Percentiles rank a stretch among this genome's conserved stretches.
Conservation (phyloP, 106 monocot species). For the Cymbidium sinense region DNA sequence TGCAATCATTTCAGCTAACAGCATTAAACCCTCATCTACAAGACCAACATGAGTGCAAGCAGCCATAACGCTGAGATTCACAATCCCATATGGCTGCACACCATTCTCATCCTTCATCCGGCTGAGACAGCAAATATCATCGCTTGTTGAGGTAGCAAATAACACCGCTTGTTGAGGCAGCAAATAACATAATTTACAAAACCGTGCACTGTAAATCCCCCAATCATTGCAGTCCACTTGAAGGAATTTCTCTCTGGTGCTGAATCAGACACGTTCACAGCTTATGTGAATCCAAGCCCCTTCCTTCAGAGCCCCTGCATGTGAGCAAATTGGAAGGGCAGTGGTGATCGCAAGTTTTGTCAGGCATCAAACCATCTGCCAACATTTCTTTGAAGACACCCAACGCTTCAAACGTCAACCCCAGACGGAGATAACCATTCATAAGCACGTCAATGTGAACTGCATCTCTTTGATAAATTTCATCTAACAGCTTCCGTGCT, state of each 20-base stretch:
- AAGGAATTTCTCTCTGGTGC: slow-evolving; percentile 26
- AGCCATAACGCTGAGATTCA: slow-evolving; percentile 33
- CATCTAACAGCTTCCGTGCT: slow-evolving; percentile 44
- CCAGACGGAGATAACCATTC: slow-evolving; percentile 28
- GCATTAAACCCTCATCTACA: slow-evolving; percentile 35
- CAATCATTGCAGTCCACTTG: slow-evolving; percentile 48
- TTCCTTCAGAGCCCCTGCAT: slow-evolving; percentile 31
- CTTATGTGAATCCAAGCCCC: slow-evolving; percentile 50
- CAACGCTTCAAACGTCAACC: slow-evolving; percentile 17
- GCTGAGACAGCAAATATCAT: too few species aligned
- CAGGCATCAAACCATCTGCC: slow-evolving; percentile 6
- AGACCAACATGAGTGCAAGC: slow-evolving; percentile 52
- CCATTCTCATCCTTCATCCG: slow-evolving; percentile 42
- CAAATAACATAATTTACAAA: slow-evolving; percentile 29
- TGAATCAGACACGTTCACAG: slow-evolving; percentile 27
- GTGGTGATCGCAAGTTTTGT: slow-evolving; percentile 41
- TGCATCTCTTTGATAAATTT: slow-evolving; percentile 26
- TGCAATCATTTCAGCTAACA: slow-evolving; percentile 29
- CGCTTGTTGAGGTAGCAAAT: too few species aligned
- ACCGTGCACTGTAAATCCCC: slow-evolving; percentile 54
- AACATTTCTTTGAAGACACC: slow-evolving; percentile 23
- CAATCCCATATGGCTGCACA: slow-evolving; percentile 37
- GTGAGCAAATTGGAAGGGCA: slow-evolving; percentile 45
- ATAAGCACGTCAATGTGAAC: slow-evolving; percentile 66
- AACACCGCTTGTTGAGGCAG: too few species aligned